Conservation (phyloP, 2,329 filamentous ascomycete genomes). For the Chrysoporthe deuterocubensis region DNA sequence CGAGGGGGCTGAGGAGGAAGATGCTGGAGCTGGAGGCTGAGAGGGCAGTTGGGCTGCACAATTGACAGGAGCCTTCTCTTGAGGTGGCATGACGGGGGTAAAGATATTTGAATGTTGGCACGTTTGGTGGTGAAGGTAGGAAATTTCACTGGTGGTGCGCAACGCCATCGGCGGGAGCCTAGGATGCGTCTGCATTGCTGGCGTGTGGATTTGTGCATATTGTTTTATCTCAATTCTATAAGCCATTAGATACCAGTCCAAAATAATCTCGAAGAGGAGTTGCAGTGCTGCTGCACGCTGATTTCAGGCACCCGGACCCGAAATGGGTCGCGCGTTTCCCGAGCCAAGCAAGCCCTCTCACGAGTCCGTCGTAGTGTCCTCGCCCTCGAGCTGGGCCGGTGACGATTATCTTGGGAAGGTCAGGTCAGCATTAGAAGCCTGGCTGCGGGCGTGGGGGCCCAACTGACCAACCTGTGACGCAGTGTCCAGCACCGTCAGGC, state of each 20-base stretch:
- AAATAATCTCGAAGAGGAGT: not conserved
- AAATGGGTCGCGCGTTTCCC: too few relatives aligned
- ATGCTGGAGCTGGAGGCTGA: slow-evolving; percentile 39
- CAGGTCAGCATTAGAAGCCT: too few relatives aligned
- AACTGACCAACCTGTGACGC: not conserved
- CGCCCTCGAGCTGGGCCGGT: too few relatives aligned
- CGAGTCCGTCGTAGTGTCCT: too few relatives aligned
- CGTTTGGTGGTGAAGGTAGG: not conserved
- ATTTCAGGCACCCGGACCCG: not conserved
- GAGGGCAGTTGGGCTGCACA: slow-evolving; percentile 32
- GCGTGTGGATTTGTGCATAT: not conserved
- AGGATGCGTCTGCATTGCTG: not conserved
- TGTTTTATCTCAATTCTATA: not conserved
- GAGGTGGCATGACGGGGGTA: not conserved
- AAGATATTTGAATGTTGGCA: not conserved
- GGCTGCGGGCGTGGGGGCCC: not conserved
- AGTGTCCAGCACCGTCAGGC: not conserved
- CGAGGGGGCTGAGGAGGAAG: slow-evolving; percentile 41
- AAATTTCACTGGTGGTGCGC: not conserved
- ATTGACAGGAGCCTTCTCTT: not conserved
- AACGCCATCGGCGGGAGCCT: not conserved
- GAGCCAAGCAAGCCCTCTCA: too few relatives aligned
- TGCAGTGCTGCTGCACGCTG: not conserved
- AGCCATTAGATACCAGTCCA: not conserved
- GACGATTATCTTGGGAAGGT: too few relatives aligned